These are phyloP conservation scores for Capsicum rhomboideum DNA, from an alignment of 257 asterid species.

Conservation along the genomic window DNA sequence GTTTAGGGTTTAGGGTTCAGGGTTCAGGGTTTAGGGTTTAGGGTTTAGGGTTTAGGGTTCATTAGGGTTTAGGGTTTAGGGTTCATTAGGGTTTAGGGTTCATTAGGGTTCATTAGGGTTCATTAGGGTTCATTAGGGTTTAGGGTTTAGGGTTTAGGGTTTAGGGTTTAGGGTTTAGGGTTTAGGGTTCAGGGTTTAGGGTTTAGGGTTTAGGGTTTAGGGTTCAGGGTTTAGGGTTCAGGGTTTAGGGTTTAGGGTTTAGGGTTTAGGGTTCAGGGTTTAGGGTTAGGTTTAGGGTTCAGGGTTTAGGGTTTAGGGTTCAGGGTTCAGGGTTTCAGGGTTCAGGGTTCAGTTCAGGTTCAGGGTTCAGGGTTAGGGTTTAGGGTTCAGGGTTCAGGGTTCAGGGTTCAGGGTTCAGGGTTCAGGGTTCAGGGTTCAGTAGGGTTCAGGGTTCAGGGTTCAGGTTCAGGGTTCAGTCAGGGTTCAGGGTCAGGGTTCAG, in stretches of 20 bases:
- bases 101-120: too few relatives aligned
- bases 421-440: too few relatives aligned
- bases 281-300: background rate
- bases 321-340: background rate
- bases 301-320: background rate
- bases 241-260: constrained; percentile 2
- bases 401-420: background rate
- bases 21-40: too few relatives aligned
- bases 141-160: too few relatives aligned
- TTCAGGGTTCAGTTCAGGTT: background rate
- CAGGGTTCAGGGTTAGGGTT: background rate
- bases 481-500: background rate
- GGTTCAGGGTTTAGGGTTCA: constrained; percentile 3
- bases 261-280: constrained; percentile 4
- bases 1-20: too few relatives aligned
- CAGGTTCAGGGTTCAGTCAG: too few relatives aligned
- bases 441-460: background rate
- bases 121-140: too few relatives aligned
- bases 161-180: background rate
- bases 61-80: too few relatives aligned
- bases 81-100: too few relatives aligned
- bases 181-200: constrained; percentile 1
- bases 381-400: background rate
- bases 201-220: constrained; percentile 3
- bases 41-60: too few relatives aligned